Evolutionary conservation across 2,329 filamentous ascomycete species (phyloP), one percentile per base, ranked within the genome.

Genomic region (Fusarium stilboides): DNA sequence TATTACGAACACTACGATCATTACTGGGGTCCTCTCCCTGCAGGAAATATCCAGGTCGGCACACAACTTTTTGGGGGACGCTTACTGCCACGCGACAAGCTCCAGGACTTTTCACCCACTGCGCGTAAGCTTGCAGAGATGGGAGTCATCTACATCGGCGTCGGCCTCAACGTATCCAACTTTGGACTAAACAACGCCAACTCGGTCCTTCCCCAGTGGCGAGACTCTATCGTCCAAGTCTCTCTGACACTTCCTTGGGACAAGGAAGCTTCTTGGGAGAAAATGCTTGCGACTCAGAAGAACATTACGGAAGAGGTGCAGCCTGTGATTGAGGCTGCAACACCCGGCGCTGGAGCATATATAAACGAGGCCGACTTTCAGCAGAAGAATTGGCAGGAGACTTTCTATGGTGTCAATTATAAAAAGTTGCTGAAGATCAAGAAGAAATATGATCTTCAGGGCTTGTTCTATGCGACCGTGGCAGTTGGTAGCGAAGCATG

Each of bases 401-500:
- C 69, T 3, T 86, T 86, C 67, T 87, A 81, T 58, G 85, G 85
- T 0, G 51, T 12, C 2, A 85, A 85, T 57, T 87, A 87, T 49
- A 64, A 70, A 0, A 70, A 60, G 12, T 67, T 87, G 15, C 19
- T 47, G 24, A 3, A 78, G 36, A 40, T 89, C 37, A 89, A 89
- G 79, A 72, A 79, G 31, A 83, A 80, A 70, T 88, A 83, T 61
- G 87, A 88, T 70, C 79, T 83, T 3, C 44, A 76, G 1, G 67
- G 74, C 4, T 52, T 88, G 2, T 85, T 86, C 31, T 86, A 86
- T 61, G 83, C 81, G 4, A 73, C 72, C 3, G 82, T 79, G 6
- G 82, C 78, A 1, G 86, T 88, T 8, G 86, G 85, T 0, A 86
- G 84, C 59, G 86, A 88, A 42, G 70, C 68, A 4, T 88, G 85